Conservation (phyloP, 495 filamentous ascomycete species). For the Clohesyomyces aquaticus region DNA sequence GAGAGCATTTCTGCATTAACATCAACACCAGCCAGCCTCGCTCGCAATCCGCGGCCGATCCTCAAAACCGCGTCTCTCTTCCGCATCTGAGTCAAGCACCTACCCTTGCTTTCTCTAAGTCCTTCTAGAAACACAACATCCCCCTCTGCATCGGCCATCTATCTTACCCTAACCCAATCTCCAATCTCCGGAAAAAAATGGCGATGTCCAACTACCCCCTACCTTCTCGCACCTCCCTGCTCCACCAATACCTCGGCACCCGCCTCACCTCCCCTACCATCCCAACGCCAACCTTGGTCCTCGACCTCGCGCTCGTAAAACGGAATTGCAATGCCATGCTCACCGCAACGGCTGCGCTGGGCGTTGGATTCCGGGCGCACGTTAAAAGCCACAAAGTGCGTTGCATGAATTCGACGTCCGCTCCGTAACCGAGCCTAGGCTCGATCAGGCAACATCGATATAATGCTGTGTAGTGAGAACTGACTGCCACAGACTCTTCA, state of each 20-base stretch:
- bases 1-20: too few relatives aligned
- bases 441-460: too few relatives aligned
- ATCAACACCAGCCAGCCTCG: too few relatives aligned
- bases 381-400: slow-evolving; percentile 85
- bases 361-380: slow-evolving; percentile 75
- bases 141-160: not conserved
- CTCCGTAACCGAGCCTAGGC: too few relatives aligned
- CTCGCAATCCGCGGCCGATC: too few relatives aligned
- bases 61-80: too few relatives aligned
- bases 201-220: slow-evolving; percentile 42
- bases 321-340: slow-evolving; percentile 78
- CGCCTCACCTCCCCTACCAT: slow-evolving; percentile 62
- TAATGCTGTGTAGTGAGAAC: too few relatives aligned
- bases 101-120: too few relatives aligned
- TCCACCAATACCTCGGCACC: slow-evolving; percentile 62
- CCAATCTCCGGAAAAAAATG: too few relatives aligned
- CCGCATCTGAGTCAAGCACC: too few relatives aligned
- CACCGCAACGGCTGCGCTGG: slow-evolving; percentile 59
- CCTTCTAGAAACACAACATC: not conserved
- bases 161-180: not conserved
- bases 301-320: slow-evolving; percentile 69
- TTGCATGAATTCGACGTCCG: not conserved
- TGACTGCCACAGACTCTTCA: slow-evolving; percentile 78
- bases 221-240: slow-evolving; percentile 38
- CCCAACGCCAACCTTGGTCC: slow-evolving; percentile 67